phyloP scores from a whole-genome alignment of 2,329 filamentous ascomycete genomes.

The Ceratocystis smalleyi region DNA sequence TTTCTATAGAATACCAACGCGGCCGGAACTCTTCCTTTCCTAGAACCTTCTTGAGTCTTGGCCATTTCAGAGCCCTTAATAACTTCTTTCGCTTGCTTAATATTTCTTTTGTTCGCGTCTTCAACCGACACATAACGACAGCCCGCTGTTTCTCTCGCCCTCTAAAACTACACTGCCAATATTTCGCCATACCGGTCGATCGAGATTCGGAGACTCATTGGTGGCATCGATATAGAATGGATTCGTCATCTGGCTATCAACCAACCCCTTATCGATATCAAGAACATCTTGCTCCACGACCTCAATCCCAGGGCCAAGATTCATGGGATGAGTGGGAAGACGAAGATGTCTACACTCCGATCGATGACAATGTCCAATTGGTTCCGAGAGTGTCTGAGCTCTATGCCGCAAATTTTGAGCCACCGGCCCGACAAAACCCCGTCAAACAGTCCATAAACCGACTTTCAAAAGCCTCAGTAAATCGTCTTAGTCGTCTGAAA shows the following conservation, averaged over 20 bases:
- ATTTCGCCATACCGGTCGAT: not conserved
- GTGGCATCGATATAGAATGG: not conserved
- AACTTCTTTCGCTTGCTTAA: not conserved
- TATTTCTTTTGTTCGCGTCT: not conserved
- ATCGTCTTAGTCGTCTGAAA: constrained; percentile 33
- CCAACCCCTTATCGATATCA: constrained; percentile 5
- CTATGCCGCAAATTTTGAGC: not conserved
- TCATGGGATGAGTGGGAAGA: constrained; percentile 40
- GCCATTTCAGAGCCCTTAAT: not conserved
- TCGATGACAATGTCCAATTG: constrained; percentile 26
- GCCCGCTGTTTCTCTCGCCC: not conserved
- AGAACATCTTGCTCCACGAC: not conserved
- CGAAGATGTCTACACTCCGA: constrained; percentile 23
- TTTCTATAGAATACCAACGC: not conserved
- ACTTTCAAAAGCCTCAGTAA: constrained; percentile 26
- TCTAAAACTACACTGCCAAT: not conserved
- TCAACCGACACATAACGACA: not conserved
- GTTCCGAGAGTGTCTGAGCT: constrained; percentile 17
- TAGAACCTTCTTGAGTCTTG: not conserved
- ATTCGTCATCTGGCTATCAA: not conserved
- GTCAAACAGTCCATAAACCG: constrained; percentile 1
- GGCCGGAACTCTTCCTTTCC: not conserved
- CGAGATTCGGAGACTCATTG: not conserved
- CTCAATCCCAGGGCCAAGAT: constrained; percentile 21
- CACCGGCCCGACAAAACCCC: not conserved